These are phyloP conservation scores for Starmerella riodocensis DNA, from an alignment of 805 yeast species.

Conservation along the genomic window DNA sequence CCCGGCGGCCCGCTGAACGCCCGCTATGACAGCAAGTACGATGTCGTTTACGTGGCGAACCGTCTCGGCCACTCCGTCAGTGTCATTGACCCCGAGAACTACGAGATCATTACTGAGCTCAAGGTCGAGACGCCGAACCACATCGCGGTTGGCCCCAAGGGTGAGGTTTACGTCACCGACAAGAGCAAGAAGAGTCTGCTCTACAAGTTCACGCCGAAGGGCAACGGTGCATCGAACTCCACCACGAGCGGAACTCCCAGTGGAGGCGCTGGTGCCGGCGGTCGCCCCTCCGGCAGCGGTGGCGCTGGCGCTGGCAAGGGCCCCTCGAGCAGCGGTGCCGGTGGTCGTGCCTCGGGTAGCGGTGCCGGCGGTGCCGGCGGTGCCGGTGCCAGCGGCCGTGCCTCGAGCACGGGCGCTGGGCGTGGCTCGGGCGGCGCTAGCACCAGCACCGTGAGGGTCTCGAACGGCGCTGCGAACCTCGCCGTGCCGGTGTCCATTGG, in stretches of 20 bases:
- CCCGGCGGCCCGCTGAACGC: slow-evolving; percentile 11
- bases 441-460: not conserved
- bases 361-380: not conserved
- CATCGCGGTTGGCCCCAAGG: slow-evolving; percentile 7
- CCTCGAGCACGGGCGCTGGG: not conserved
- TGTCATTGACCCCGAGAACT: slow-evolving; percentile 13
- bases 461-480: not conserved
- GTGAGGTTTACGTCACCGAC: slow-evolving; percentile 10
- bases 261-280: not conserved
- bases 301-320: not conserved
- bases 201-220: slow-evolving; percentile 10
- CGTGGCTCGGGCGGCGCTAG: no score
- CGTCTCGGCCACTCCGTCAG: slow-evolving; percentile 7
- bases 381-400: not conserved
- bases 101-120: slow-evolving; percentile 6
- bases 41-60: slow-evolving; percentile 13
- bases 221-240: not conserved
- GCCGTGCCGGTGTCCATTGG: not conserved
- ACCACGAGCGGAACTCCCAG: not conserved
- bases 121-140: slow-evolving; percentile 14
- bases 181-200: slow-evolving; percentile 4
- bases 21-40: slow-evolving; percentile 11
- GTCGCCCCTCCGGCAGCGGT: not conserved
- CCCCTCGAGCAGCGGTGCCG: not conserved
- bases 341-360: not conserved